A percentile compares a stretch with the other conserved stretches of the same genome.
Conservation (phyloP, 108 stramenopile genomes). For the Nannochloropsis gaditana region DNA sequence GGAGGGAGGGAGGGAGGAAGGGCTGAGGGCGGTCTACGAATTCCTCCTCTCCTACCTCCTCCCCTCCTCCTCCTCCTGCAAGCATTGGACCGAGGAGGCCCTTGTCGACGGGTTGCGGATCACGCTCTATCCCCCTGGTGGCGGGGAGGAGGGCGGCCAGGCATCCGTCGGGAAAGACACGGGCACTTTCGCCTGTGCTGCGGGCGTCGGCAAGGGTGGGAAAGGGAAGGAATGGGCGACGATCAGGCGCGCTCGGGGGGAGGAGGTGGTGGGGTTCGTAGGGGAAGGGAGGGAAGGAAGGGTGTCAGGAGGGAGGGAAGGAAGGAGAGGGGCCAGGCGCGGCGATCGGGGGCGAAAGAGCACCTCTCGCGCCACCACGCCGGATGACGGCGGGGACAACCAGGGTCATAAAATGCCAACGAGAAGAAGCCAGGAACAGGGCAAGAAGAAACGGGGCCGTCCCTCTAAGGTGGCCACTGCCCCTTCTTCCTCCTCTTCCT, state of each 20-base stretch:
- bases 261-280: background rate
- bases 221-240: too few species aligned
- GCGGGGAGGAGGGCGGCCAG: background rate
- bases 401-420: background rate
- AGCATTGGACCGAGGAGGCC: background rate
- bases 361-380: too few species aligned
- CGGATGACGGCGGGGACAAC: background rate
- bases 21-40: background rate
- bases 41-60: slow-evolving; percentile 15
- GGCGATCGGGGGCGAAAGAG: too few species aligned
- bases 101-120: slow-evolving; percentile 11
- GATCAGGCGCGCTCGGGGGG: too few species aligned
- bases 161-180: too few species aligned
- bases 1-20: background rate
- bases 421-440: background rate
- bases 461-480: background rate
- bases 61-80: background rate
- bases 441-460: background rate
- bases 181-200: too few species aligned
- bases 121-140: background rate
- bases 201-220: too few species aligned
- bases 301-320: background rate
- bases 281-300: background rate
- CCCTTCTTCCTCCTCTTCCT: background rate
- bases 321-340: background rate